These are phyloP conservation scores for Allium fistulosum DNA, from an alignment of 106 monocot species.

Conservation along the genomic window DNA sequence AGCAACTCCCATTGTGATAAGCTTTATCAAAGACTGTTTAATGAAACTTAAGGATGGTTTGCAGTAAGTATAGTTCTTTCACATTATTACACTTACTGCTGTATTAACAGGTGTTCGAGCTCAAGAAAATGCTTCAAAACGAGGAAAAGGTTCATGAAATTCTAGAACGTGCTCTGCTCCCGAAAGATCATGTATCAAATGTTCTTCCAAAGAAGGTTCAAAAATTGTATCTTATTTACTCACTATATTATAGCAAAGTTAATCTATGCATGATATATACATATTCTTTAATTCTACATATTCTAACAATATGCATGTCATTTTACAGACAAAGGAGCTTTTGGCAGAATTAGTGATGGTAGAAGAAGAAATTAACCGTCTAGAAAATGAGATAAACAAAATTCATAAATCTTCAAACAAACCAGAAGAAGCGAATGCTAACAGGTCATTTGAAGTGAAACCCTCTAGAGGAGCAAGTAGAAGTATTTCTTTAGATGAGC, in stretches of 20 bases:
- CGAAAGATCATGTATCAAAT: constrained; percentile 23
- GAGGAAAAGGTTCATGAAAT: constrained; percentile 67
- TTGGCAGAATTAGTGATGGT: constrained; percentile 71
- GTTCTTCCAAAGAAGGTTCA: constrained; percentile 63
- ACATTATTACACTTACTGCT: too few species aligned
- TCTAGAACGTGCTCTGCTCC: constrained; percentile 39
- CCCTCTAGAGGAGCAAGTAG: background rate
- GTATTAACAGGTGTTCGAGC: constrained; percentile 35
- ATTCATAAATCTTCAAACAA: constrained; percentile 15
- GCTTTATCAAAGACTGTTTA: too few species aligned
- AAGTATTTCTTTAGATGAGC: background rate
- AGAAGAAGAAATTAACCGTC: constrained; percentile 68
- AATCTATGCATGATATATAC: background rate
- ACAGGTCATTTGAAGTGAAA: background rate
- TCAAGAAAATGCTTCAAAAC: constrained; percentile 34
- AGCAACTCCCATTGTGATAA: too few species aligned
- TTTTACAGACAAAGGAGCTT: constrained; percentile 62
- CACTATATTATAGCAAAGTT: background rate
- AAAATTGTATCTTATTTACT: background rate
- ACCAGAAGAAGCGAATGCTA: background rate
- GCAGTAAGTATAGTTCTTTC: too few species aligned
- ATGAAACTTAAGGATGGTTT: too few species aligned
- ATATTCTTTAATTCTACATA: background rate
- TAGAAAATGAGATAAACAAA: constrained; percentile 53
- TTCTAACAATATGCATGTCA: background rate